These are phyloP conservation scores for Stentor coeruleus DNA, from an alignment of 73 alveolate genomes.

Conservation along the genomic window DNA sequence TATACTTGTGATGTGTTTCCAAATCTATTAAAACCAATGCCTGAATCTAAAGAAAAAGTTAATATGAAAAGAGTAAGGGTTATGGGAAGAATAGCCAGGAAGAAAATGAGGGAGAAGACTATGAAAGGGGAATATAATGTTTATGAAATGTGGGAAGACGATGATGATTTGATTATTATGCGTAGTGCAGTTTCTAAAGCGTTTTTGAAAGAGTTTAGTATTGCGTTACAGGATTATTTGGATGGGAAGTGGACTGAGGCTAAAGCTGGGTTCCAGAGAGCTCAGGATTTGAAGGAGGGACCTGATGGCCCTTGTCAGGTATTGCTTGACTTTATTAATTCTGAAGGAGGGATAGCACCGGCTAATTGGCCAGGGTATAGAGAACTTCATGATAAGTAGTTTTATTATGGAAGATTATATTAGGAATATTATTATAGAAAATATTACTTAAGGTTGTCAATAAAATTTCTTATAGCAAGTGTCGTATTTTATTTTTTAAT, in stretches of 20 bases:
- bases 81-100: background rate
- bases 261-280: slow-evolving; percentile 57
- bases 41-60: background rate
- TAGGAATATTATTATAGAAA: no score
- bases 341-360: slow-evolving; percentile 33
- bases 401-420: no score
- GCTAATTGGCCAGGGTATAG: slow-evolving; percentile 25
- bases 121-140: slow-evolving; percentile 7
- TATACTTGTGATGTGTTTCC: slow-evolving; percentile 58
- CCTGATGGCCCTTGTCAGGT: slow-evolving; percentile 57
- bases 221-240: slow-evolving; percentile 69
- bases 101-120: background rate
- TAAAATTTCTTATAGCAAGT: no score
- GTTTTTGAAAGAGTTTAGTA: slow-evolving; percentile 52
- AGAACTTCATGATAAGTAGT: slow-evolving; percentile 28
- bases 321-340: slow-evolving; percentile 42
- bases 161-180: slow-evolving; percentile 70
- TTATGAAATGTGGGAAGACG: slow-evolving; percentile 43
- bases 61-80: background rate
- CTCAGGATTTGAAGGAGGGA: slow-evolving; percentile 40
- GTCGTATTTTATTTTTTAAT: no score
- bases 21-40: background rate
- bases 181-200: slow-evolving; percentile 63
- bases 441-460: no score
- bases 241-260: slow-evolving; percentile 89